Evolutionary conservation across 345 rosid genomes (phyloP), one percentile per base, ranked within the genome.

Genomic region (Dipteronia dyeriana): DNA sequence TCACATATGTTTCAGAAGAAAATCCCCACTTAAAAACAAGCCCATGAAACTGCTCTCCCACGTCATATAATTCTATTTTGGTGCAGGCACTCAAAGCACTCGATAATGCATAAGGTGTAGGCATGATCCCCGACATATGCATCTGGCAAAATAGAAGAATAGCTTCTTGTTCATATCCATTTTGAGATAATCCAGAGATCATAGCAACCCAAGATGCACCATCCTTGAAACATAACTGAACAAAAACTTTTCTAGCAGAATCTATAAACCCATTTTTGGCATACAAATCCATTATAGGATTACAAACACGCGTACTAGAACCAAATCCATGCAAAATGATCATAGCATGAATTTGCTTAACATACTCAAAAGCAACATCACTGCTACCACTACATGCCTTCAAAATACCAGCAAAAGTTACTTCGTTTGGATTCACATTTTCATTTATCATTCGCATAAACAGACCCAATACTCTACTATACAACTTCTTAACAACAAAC

Each of bases 61-160:
- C 72, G 59, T 81, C 82, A 86, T 90, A 88, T 68, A 82, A 79
- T 79, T 81, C 85, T 69, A 80, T 75, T 82, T 89, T 95, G 64
- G 91, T 80, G 84, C 95, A 89, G 68, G 97, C 92, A 82, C 97
- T 95, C 72, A 95, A 82, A 76, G 89, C 91, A 83, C 97, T 92
- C 7, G 98, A 92, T 66, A 91, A 80, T 20, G 85, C 90, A 71
- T 92, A 95, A 4, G 98, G 97, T 19, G 95, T 95, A 23, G 88
- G 93, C 39, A 74, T 73, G 72, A 80, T 39, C 75, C 91, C 92
- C 9, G 70, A 81, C 13, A 67, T 23, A 76, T 90, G 91, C 97
- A 94, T 91, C 77, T 82, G 76, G 43, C 76, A 70, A 82, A 94
- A 92, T 64, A 92, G 80, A 38, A 75, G 73, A 82, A 90, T 72